Base-by-base conservation (phyloP, 805 yeast species). In the Kurtzmaniella cleridarum region DNA sequence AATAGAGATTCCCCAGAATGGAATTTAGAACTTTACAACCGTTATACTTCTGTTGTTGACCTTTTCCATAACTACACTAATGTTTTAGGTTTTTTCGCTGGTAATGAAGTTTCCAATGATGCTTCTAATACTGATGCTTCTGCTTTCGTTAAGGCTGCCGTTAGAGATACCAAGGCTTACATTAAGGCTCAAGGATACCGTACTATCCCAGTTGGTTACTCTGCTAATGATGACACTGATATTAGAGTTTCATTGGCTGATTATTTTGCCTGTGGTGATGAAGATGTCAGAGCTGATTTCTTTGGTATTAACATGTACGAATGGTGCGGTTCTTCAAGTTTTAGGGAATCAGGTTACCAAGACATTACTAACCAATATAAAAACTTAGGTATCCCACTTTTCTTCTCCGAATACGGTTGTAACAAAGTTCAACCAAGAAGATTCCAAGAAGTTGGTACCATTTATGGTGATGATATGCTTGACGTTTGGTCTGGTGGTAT, bases 401-500 rank as follows among this genome's bases (percentile, higher is more conserved):
- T 84, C 72, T 84, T 84, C 70, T 82, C 90, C 33, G 93, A 84
- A 69, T 84, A 84, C 57, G 91, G 91, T 59, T 84, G 91, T 71
- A 84, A 82, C 63, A 69, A 57, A 44, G 82, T 78, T 42, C 48
- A 51, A 31, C 91, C 91, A 65, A 79, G 91, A 77, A 58, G 60
- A 47, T 84, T 84, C 75, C 69, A 78, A 41, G 91, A 84, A 64
- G 84, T 84, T 48, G 76, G 65, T 32, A 71, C 88, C 42, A 54
- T 84, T 30, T 84, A 74, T 66, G 68, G 81, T 47, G 57, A 59
- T 36, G 69, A 83, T 30, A 84, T 84, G 95, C 83, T 89, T 47
- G 83, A 73, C 59, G 82, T 82, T 44, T 84, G 91, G 93, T 84
- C 91, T 36, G 91, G 95, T 67, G 95, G 91, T 76, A 84, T 84